phyloP scores from a whole-genome alignment of 768 basidiomycete species.

The Gelatoporia subvermispora region DNA sequence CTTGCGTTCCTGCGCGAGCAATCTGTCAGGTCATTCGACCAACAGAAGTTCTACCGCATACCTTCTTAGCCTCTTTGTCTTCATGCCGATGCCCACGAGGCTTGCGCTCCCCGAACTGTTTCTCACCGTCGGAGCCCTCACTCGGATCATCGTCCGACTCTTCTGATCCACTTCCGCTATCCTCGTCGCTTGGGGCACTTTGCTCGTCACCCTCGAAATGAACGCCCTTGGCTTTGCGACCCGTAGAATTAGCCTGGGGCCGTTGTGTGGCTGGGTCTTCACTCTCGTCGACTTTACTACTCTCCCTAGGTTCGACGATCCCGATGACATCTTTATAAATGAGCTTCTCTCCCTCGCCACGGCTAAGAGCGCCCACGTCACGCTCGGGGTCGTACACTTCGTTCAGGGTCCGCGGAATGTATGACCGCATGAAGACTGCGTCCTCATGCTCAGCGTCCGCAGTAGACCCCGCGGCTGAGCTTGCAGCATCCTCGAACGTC shows the following conservation, averaged over 20 bases:
- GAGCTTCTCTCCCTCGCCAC: conserved; percentile 65
- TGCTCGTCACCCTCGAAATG: conserved; percentile 7
- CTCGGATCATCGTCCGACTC: conserved; percentile 21
- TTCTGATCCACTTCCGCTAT: conserved; percentile 18
- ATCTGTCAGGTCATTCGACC: conserved; percentile 7
- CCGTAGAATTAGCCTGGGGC: neutral
- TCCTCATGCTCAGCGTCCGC: conserved; percentile 61
- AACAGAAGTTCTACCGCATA: conserved; percentile 19
- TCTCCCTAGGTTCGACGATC: conserved; percentile 44
- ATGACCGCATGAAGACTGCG: conserved; percentile 82
- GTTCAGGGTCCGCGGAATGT: conserved; percentile 88
- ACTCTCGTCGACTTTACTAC: conserved; percentile 17
- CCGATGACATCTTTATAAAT: conserved; percentile 91
- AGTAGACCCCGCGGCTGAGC: neutral
- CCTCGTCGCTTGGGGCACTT: conserved; percentile 16
- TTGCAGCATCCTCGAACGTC: conserved; percentile 10
- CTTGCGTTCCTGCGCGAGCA: conserved; percentile 72
- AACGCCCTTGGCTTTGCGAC: conserved; percentile 5
- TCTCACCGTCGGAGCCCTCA: conserved; percentile 29
- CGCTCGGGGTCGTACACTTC: conserved; percentile 95
- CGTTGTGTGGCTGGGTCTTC: conserved; percentile 16
- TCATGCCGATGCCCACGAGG: conserved; percentile 90
- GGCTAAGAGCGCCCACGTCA: conserved; percentile 70
- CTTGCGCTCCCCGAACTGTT: conserved; percentile 41
- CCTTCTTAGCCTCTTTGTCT: conserved; percentile 89